Evolutionary conservation across 805 yeast species (phyloP).

Genomic region (Yamadazyma philogaea): DNA sequence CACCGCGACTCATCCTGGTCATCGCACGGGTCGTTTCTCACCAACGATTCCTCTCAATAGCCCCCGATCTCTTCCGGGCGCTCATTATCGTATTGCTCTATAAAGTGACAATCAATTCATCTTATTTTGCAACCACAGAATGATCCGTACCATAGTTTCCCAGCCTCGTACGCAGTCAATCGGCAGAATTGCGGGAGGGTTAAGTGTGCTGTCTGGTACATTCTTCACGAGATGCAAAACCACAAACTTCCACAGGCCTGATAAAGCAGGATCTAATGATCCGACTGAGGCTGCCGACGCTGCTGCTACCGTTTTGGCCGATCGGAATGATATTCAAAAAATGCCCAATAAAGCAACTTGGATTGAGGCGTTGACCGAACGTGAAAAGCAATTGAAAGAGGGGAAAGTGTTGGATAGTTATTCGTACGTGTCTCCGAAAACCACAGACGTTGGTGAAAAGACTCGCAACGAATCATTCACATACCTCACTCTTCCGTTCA

Average conservation of each 20-base stretch:
- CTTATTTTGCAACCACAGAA: background rate
- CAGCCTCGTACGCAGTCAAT: background rate
- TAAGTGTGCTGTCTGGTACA: background rate
- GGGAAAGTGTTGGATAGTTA: slow-evolving; percentile 72
- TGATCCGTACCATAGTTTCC: background rate
- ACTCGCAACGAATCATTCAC: slow-evolving; percentile 77
- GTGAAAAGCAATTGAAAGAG: slow-evolving; percentile 64
- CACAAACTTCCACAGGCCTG: slow-evolving; percentile 29
- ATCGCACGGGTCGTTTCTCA: background rate
- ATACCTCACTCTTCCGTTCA: slow-evolving; percentile 72
- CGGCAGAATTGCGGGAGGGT: background rate
- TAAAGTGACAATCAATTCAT: background rate
- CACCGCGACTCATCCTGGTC: background rate
- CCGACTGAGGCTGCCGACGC: slow-evolving; percentile 72
- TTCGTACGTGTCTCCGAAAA: slow-evolving; percentile 68
- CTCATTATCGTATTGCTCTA: background rate
- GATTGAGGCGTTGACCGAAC: slow-evolving; percentile 78
- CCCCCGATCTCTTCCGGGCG: background rate
- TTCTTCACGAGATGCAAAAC: slow-evolving; percentile 8
- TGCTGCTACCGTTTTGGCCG: slow-evolving; percentile 65
- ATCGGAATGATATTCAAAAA: slow-evolving; percentile 50
- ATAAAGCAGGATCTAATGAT: slow-evolving; percentile 40
- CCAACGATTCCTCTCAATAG: background rate
- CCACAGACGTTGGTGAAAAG: slow-evolving; percentile 67
- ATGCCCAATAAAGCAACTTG: slow-evolving; percentile 62